Evolutionary conservation across 164 flowering plant species (phyloP).

Genomic region (Houttuynia cordata): DNA sequence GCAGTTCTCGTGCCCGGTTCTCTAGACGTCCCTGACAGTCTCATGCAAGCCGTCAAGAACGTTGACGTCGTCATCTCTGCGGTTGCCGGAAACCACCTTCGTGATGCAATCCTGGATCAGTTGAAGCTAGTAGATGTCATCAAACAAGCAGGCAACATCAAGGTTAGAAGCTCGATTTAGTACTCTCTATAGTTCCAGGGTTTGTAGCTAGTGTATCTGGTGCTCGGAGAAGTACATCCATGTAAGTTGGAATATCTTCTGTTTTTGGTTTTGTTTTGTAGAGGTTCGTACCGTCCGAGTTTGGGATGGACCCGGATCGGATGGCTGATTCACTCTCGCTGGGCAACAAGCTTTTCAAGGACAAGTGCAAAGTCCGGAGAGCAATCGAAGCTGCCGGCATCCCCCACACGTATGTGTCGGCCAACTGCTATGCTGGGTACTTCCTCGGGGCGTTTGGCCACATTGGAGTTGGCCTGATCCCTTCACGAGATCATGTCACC

Average conservation of each 20-base stretch:
- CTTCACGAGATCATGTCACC: neutral
- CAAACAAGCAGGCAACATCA: constrained; percentile 3
- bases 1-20: constrained; percentile 4
- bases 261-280: neutral
- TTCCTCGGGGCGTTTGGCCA: constrained; percentile 2
- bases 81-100: constrained; percentile 5
- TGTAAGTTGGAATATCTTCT: neutral
- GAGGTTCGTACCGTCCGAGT: constrained; percentile 6
- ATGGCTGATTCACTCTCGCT: constrained; percentile 4
- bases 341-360: neutral
- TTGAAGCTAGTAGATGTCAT: constrained; percentile 5
- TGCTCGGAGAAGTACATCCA: neutral
- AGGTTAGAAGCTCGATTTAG: neutral
- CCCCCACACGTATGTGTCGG: constrained; percentile 6
- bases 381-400: constrained; percentile 6
- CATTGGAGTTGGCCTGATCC: constrained; percentile 1
- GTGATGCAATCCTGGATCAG: constrained; percentile 5
- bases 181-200: too few species aligned
- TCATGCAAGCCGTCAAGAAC: neutral
- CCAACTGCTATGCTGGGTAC: constrained; percentile 2
- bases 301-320: constrained; percentile 5
- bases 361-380: constrained; percentile 2
- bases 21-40: neutral
- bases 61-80: constrained; percentile 3
- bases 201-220: neutral